Conservation (phyloP, 805 yeast species). For the Candida ulmi region DNA sequence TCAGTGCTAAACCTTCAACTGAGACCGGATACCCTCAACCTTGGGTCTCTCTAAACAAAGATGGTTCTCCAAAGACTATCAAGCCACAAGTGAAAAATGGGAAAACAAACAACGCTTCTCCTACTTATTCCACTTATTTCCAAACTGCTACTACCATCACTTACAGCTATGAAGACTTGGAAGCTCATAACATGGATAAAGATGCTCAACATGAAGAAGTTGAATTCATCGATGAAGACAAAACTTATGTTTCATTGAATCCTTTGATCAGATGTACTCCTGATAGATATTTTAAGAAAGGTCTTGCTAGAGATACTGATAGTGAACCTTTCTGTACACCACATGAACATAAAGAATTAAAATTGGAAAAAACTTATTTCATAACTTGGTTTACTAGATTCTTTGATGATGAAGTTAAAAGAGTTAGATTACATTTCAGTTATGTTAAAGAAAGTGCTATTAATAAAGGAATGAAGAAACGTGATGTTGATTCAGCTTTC, state of each 20-base stretch:
- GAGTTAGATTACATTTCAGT: slow-evolving; percentile 63
- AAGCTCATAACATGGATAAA: slow-evolving; percentile 69
- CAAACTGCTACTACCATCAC: slow-evolving; percentile 58
- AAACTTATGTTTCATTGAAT: slow-evolving; percentile 62
- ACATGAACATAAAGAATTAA: slow-evolving; percentile 49
- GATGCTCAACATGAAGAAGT: slow-evolving; percentile 55
- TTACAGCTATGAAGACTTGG: slow-evolving; percentile 53
- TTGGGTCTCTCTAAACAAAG: slow-evolving; percentile 74
- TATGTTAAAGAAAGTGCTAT: slow-evolving; percentile 50
- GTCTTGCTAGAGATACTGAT: slow-evolving; percentile 44
- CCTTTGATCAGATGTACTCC: slow-evolving; percentile 88
- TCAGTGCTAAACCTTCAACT: slow-evolving; percentile 37
- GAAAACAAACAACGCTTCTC: slow-evolving; percentile 54
- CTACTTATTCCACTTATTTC: slow-evolving; percentile 74
- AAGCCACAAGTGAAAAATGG: slow-evolving; percentile 75
- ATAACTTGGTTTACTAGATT: slow-evolving; percentile 74
- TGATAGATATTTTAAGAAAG: slow-evolving; percentile 59
- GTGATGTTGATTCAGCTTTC: slow-evolving; percentile 43
- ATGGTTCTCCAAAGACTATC: slow-evolving; percentile 77
- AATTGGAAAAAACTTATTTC: slow-evolving; percentile 61
- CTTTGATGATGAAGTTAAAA: slow-evolving; percentile 49
- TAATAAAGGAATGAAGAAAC: slow-evolving; percentile 53
- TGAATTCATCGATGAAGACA: slow-evolving; percentile 56
- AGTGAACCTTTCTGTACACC: slow-evolving; percentile 90
- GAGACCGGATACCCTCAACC: slow-evolving; percentile 64